Base-by-base conservation (phyloP, 1,139 yeast species). In the Scheffersomyces titani region DNA sequence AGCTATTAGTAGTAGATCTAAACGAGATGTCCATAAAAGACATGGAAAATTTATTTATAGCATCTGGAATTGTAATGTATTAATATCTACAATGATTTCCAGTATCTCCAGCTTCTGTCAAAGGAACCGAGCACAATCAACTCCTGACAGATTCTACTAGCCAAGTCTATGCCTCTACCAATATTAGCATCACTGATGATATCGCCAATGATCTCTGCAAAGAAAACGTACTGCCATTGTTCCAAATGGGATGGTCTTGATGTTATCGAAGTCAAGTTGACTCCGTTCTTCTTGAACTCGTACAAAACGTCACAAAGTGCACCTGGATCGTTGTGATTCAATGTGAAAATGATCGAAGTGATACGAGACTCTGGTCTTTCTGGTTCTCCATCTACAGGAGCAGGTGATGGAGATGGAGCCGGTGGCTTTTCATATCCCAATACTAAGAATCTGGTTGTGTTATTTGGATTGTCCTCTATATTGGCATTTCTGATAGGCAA, bases 221-320 rank as follows among this genome's bases (percentile, higher is more conserved):
- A 92, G 73, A 90, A 92, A 1, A 90, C 87, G 67, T 92, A 91
- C 63, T 88, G 88, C 98, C 98, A 93, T 44, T 89, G 87, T 55
- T 76, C 72, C 52, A 78, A 70, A 20, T 82, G 80, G 1, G 90
- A 82, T 48, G 96, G 92, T 63, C 97, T 77, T 4, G 97, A 89
- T 51, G 85, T 84, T 54, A 93, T 90, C 16, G 91, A 82, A 4
- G 87, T 83, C 73, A 92, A 76, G 65, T 89, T 90, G 59, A 91
- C 77, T n/a, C 80, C 75, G 64, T 84, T 76, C 19, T 75, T 70
- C 54, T 85, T 84, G 67, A 92, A 84, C 5, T 82, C 81, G 54
- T 78, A 80, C 57, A 92, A 75, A 0, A 90, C 90, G 50, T 82
- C 83, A 58, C 90, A 89, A 51, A 92, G 76, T 1, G 94, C 86